Conservation (phyloP, 192 early-diverging fungal genomes). For the Podila epigama region DNA sequence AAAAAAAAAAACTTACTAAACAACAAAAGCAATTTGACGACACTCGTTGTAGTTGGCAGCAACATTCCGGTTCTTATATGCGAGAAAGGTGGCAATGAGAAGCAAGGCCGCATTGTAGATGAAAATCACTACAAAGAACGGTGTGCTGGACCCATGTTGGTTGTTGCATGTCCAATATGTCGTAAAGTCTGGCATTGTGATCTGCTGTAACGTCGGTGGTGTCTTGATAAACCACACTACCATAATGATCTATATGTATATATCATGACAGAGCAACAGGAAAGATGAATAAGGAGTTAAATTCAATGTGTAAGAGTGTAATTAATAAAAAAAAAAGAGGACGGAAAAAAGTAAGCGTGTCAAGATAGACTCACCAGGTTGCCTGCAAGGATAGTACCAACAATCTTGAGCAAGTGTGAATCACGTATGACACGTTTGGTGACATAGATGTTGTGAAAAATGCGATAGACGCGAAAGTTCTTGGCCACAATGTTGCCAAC, state of each 20-base stretch:
- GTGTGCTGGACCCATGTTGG: conserved; percentile 10
- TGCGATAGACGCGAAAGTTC: conserved; percentile 61
- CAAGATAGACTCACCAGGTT: conserved; percentile 41
- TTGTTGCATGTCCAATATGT: conserved; percentile 54
- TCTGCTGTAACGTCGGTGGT: conserved; percentile 35
- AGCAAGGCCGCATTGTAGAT: conserved; percentile 46
- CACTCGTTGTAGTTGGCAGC: conserved; percentile 60
- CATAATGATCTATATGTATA: conserved; percentile 36
- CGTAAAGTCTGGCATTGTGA: conserved; percentile 32
- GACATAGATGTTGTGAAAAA: conserved; percentile 62
- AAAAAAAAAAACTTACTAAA: conserved; percentile 55
- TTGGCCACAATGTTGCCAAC: conserved; percentile 62
- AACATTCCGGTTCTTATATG: conserved; percentile 58
- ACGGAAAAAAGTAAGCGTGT: neutral
- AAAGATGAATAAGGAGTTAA: no score
- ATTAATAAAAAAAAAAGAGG: neutral
- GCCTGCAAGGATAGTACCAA: conserved; percentile 36
- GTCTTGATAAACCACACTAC: conserved; percentile 40
- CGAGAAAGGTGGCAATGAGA: conserved; percentile 53
- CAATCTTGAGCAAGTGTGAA: conserved; percentile 52
- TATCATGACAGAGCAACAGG: no score
- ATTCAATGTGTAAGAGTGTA: no score
- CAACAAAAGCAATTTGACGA: conserved; percentile 58
- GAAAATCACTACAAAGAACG: conserved; percentile 35
- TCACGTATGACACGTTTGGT: conserved; percentile 57